Evolutionary conservation across 208 protist species (phyloP).

Genomic region (Trypanosoma vivax): DNA sequence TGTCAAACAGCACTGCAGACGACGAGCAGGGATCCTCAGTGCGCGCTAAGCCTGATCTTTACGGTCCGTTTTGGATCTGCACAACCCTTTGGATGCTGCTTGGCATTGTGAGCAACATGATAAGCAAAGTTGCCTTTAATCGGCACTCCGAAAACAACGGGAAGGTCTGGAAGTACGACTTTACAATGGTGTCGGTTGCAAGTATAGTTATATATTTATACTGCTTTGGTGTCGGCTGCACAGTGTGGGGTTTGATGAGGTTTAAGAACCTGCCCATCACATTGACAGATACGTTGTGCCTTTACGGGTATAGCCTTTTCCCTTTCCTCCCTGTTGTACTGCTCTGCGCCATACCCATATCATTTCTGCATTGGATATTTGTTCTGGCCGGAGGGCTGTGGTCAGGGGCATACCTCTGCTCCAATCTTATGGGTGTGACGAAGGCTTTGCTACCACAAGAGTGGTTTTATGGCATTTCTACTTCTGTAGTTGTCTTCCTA

Average conservation of each 20-base stretch:
- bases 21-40: conserved; percentile 45
- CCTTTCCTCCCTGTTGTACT: conserved; percentile 67
- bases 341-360: conserved; percentile 70
- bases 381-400: conserved; percentile 59
- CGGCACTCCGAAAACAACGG: conserved; percentile 10
- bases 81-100: conserved; percentile 88
- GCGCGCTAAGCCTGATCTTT: conserved; percentile 70
- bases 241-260: conserved; percentile 81
- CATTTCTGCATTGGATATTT: conserved; percentile 63
- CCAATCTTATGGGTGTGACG: conserved; percentile 82
- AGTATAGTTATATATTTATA: conserved; percentile 79
- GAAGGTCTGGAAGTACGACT: conserved; percentile 69
- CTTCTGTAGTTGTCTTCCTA: conserved; percentile 49
- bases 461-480: conserved; percentile 67
- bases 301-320: conserved; percentile 90
- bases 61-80: conserved; percentile 89
- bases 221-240: conserved; percentile 67
- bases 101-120: conserved; percentile 77
- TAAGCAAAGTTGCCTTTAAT: conserved; percentile 54
- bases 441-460: conserved; percentile 45
- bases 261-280: conserved; percentile 73
- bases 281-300: conserved; percentile 63
- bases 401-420: conserved; percentile 67
- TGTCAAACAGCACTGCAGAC: conserved; percentile 19
- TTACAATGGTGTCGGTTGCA: conserved; percentile 61